phyloP scores from a whole-genome alignment of 2,329 filamentous ascomycete genomes.

The Alternaria infectoria region DNA sequence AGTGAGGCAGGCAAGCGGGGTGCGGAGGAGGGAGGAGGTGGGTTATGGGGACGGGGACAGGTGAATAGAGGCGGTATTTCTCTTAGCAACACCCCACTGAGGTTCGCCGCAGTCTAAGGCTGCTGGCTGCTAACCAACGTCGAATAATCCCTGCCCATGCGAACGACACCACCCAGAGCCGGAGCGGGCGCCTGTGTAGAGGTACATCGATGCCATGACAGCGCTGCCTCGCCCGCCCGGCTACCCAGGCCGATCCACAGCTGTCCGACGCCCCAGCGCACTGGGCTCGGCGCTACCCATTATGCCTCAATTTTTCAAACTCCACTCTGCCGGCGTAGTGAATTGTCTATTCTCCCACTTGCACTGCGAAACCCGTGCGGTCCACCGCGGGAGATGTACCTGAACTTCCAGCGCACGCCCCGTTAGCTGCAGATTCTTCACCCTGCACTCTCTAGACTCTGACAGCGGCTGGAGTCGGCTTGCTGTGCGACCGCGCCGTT shows the following conservation, averaged over 20 bases:
- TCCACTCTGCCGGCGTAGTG: neutral
- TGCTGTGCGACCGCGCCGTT: constrained; percentile 34
- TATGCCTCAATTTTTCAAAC: constrained; percentile 1
- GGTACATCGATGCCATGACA: constrained; percentile 20
- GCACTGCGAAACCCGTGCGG: constrained; percentile 4
- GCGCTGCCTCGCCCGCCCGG: neutral
- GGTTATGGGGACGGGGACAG: constrained; percentile 17
- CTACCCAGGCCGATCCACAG: constrained; percentile 9
- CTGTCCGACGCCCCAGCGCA: constrained; percentile 9
- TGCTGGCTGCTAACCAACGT: constrained; percentile 21
- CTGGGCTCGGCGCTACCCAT: constrained; percentile 7
- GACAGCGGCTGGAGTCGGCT: constrained; percentile 36
- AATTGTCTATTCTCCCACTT: neutral
- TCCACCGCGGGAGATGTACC: constrained; percentile 40
- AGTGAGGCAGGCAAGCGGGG: constrained; percentile 11
- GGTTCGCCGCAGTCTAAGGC: constrained; percentile 24
- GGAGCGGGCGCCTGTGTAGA: constrained; percentile 26
- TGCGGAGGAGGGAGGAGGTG: constrained; percentile 16
- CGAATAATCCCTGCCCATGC: constrained; percentile 27
- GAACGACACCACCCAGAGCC: constrained; percentile 29
- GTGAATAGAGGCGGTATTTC: constrained; percentile 33
- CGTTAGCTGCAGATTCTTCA: constrained; percentile 29
- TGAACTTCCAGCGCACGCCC: constrained; percentile 32
- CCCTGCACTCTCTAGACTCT: constrained; percentile 4
- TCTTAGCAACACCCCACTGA: constrained; percentile 34